Base-by-base conservation (phyloP, 75 land plant species). In the Picea glauca region DNA sequence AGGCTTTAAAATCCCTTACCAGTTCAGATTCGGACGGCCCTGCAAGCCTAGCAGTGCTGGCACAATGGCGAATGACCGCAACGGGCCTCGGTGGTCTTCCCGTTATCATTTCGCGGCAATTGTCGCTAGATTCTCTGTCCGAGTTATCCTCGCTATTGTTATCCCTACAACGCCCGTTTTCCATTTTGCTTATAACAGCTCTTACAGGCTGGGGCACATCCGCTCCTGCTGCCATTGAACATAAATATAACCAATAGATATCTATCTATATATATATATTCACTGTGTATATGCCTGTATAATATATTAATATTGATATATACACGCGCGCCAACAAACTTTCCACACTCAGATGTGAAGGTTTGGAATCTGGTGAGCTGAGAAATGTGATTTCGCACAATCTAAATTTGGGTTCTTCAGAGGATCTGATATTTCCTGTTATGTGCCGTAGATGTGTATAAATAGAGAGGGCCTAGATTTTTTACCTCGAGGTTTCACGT, bases 31-130 rank as follows among this genome's bases (percentile, higher is more conserved):
- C 74, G 11, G 74, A 70, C 58, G 59, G 58, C 60, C 60, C 76
- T 26, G 60, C 17, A 56, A 75, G 17, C 76, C 58, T 30, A 13
- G 74, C 78, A 31, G 81, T 73, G 88, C 88, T 89, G 20, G 56
- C 61, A 62, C 85, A 86, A 74, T 89, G 90, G 20, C 90, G 79
- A 23, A 89, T 80, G 3, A 31, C 78, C 3, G 86, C 58, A 63
- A 84, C 60, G 56, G 79, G 63, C 20, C 83, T 62, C 5, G 90
- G 90, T 2, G 90, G 90, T 63, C 81, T 86, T 4, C 81, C 82
- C 23, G 58, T 3, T 1, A 60, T 81, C 58, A 35, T 14, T 8
- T 81, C 76, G 9, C 76, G 13, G 76, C 12, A 56, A 11, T 21
- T 70, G 18, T 70, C 74, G 5, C 56, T 31, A 5, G 59, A 75